These are phyloP conservation scores for Hyphopichia khmerensis DNA, from an alignment of 1,139 yeast genomes.

Conservation along the genomic window DNA sequence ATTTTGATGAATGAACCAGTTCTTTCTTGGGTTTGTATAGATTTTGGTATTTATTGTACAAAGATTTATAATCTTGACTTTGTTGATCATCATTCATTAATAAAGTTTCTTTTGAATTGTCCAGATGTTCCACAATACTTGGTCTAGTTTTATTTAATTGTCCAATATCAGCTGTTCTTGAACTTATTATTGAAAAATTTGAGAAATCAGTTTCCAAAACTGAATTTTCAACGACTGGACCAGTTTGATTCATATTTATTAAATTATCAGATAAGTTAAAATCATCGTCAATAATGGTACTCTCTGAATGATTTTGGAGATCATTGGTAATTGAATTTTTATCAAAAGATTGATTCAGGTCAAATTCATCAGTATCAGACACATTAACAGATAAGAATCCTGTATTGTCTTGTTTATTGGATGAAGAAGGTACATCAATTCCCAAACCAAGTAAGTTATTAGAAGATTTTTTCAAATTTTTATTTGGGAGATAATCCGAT, in stretches of 20 bases:
- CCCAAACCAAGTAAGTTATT: constrained; percentile 34
- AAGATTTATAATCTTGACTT: neutral
- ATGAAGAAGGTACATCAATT: constrained; percentile 17
- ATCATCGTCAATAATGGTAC: constrained; percentile 19
- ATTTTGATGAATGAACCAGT: neutral
- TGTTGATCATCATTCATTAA: constrained; percentile 4
- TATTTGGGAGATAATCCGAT: no score
- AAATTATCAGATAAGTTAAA: constrained; percentile 4
- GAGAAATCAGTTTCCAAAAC: constrained; percentile 24
- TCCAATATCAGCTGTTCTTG: constrained; percentile 33
- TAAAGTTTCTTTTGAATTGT: constrained; percentile 27
- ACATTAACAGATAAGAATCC: constrained; percentile 23
- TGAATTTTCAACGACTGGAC: constrained; percentile 5
- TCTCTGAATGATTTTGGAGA: constrained; percentile 20
- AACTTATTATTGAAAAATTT: constrained; percentile 30
- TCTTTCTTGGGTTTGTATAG: constrained; percentile 4
- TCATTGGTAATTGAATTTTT: constrained; percentile 16
- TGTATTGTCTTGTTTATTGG: constrained; percentile 3
- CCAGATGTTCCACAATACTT: constrained; percentile 21
- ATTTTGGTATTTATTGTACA: constrained; percentile 18
- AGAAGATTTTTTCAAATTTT: constrained; percentile 10
- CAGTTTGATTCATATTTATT: constrained; percentile 3
- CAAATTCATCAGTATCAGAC: constrained; percentile 13
- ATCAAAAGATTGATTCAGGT: constrained; percentile 11
- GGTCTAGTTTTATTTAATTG: constrained; percentile 23